phyloP scores from a whole-genome alignment of 306 rosid species.

The Lathyrus sativus region DNA sequence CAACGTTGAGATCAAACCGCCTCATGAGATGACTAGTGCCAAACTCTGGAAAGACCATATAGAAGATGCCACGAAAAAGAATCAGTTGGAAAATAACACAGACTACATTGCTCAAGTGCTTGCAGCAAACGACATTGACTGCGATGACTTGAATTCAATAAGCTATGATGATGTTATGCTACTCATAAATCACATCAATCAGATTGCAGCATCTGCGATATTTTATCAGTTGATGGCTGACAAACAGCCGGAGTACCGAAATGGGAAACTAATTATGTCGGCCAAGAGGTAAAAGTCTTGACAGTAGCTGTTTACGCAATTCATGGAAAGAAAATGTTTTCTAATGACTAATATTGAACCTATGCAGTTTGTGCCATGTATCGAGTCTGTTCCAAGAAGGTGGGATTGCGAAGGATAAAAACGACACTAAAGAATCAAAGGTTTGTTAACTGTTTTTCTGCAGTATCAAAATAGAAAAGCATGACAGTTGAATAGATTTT shows the following conservation, averaged over 20 bases:
- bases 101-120: constrained; percentile 76
- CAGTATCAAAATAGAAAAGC: not conserved
- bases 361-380: constrained; percentile 84
- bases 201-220: constrained; percentile 71
- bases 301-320: constrained; percentile 17
- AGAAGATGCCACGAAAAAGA: constrained; percentile 60
- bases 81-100: constrained; percentile 70
- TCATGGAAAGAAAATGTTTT: constrained; percentile 12
- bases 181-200: constrained; percentile 62
- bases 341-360: constrained; percentile 32
- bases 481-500: not conserved
- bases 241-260: constrained; percentile 75
- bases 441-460: constrained; percentile 41
- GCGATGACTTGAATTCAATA: constrained; percentile 69
- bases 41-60: constrained; percentile 63
- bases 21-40: constrained; percentile 61
- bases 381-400: constrained; percentile 74
- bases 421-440: constrained; percentile 60
- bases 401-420: constrained; percentile 45
- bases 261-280: constrained; percentile 86
- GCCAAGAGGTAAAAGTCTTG: constrained; percentile 59
- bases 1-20: constrained; percentile 58
- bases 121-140: constrained; percentile 78
- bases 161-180: constrained; percentile 58
- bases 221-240: constrained; percentile 65